These are phyloP conservation scores for Pythium scleroteichum DNA, from an alignment of 352 stramenopile genomes.

Conservation along the genomic window DNA sequence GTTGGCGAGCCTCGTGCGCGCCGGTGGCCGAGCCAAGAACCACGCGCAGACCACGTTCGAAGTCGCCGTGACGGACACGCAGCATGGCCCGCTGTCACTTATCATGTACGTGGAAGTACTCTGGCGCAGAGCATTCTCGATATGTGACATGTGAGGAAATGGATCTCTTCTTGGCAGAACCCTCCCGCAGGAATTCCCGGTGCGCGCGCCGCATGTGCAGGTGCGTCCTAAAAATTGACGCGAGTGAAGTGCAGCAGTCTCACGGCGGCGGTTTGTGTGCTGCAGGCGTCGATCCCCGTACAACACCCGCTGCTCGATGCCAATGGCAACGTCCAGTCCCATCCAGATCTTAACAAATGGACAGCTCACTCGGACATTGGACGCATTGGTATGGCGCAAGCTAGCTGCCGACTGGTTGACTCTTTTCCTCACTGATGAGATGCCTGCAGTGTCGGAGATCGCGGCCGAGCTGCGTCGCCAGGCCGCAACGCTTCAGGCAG, in stretches of 20 bases:
- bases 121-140: background rate
- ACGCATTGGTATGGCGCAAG: constrained; percentile 44
- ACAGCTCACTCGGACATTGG: constrained; percentile 82
- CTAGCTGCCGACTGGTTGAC: too few species aligned
- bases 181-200: constrained; percentile 66
- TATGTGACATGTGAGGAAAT: constrained; percentile 20
- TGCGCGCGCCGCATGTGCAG: constrained; percentile 66
- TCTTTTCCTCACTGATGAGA: background rate
- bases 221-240: constrained; percentile 23
- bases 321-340: constrained; percentile 63
- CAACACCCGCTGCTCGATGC: constrained; percentile 78
- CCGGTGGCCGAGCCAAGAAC: constrained; percentile 80
- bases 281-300: constrained; percentile 71
- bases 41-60: constrained; percentile 86
- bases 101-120: constrained; percentile 38
- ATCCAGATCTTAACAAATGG: constrained; percentile 79
- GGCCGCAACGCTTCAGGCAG: constrained; percentile 20
- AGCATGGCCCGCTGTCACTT: constrained; percentile 47
- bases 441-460: constrained; percentile 46
- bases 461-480: constrained; percentile 51
- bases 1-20: constrained; percentile 78
- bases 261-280: background rate
- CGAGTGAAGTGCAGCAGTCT: background rate
- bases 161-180: constrained; percentile 37
- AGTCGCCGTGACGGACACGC: constrained; percentile 60